phyloP scores from a whole-genome alignment of 495 filamentous ascomycete genomes.

The Friedmanniomyces simplex region DNA sequence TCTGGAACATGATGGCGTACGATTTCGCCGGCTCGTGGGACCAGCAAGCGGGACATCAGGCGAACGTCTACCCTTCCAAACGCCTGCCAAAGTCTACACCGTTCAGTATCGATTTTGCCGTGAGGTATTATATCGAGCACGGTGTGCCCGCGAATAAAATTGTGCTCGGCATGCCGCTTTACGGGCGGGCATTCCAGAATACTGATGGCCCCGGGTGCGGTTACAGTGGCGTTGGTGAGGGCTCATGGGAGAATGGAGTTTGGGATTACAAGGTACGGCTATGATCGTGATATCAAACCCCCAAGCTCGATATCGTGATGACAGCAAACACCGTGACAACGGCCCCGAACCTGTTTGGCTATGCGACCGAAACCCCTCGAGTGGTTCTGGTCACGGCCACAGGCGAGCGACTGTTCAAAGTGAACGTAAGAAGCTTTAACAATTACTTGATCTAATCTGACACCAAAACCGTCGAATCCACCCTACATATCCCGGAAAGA shows the following conservation, averaged over 20 bases:
- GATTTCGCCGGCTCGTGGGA: constrained; percentile 52
- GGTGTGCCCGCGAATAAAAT: constrained; percentile 56
- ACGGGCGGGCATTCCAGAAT: constrained; percentile 66
- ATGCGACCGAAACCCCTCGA: background rate
- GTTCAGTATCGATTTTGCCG: constrained; percentile 59
- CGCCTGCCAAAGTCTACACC: constrained; percentile 50
- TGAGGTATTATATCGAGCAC: constrained; percentile 56
- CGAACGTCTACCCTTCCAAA: constrained; percentile 55
- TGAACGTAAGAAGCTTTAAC: constrained; percentile 8
- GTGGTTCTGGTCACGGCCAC: background rate
- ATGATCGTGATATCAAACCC: background rate
- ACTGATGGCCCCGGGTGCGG: constrained; percentile 60
- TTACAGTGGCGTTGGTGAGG: constrained; percentile 56
- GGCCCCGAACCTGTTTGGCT: background rate
- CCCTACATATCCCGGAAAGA: too few species aligned
- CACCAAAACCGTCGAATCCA: background rate
- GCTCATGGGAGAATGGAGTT: constrained; percentile 61
- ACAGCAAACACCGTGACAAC: background rate
- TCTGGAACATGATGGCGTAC: constrained; percentile 60
- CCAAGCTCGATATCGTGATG: background rate
- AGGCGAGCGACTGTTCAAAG: background rate
- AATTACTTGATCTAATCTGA: constrained; percentile 25
- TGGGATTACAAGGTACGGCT: constrained; percentile 54
- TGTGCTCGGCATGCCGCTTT: constrained; percentile 70
- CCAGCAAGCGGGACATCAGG: constrained; percentile 54